These are phyloP conservation scores for Coemansia aciculifera DNA, from an alignment of 192 early-diverging fungal genomes.

Conservation along the genomic window DNA sequence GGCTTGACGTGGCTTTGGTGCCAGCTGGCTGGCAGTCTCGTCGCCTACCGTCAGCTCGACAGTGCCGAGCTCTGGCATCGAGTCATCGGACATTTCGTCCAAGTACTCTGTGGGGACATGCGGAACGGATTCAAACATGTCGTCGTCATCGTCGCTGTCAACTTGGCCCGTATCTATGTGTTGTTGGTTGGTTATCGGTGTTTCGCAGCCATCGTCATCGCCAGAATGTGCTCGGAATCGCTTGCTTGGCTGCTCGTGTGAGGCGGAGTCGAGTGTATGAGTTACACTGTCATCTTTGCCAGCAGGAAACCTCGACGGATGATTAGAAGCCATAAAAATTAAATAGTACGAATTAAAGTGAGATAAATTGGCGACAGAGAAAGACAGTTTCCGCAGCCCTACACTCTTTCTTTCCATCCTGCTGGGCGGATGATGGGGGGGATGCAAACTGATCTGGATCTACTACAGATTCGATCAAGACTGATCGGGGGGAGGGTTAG, in stretches of 20 bases:
- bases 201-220: background rate
- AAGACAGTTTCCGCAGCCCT: background rate
- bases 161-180: background rate
- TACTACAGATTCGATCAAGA: background rate
- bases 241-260: background rate
- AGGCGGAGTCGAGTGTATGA: background rate
- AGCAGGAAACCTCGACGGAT: background rate
- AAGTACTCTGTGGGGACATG: background rate
- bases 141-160: constrained; percentile 19
- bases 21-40: background rate
- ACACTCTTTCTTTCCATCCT: background rate
- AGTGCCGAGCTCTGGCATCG: constrained; percentile 45
- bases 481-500: background rate
- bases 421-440: background rate
- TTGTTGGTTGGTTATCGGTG: background rate
- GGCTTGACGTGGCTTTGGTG: constrained; percentile 12
- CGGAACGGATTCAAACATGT: constrained; percentile 25
- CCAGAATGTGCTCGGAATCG: background rate
- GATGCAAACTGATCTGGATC: background rate
- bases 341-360: background rate
- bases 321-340: background rate
- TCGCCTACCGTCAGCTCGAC: constrained; percentile 45
- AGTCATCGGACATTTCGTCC: constrained; percentile 23
- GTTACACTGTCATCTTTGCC: background rate
- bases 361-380: background rate